These are phyloP conservation scores for Entonaema liquescens DNA, from an alignment of 495 filamentous ascomycete species.

Conservation along the genomic window DNA sequence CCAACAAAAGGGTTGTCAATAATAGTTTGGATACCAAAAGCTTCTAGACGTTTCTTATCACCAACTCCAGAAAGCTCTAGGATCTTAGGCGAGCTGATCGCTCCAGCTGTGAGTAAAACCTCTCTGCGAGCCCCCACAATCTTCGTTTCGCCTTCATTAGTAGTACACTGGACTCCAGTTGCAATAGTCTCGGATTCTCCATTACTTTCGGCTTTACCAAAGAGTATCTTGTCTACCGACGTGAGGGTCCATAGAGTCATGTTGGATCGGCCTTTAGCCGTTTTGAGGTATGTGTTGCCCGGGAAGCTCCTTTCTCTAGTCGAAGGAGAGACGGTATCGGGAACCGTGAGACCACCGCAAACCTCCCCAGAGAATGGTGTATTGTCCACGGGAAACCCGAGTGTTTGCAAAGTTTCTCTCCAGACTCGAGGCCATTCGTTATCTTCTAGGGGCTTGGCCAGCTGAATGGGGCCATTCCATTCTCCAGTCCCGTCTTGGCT, in stretches of 20 bases:
- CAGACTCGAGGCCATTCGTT: slow-evolving; percentile 33
- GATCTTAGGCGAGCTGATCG: slow-evolving; percentile 61
- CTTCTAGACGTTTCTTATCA: slow-evolving; percentile 51
- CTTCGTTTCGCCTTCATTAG: slow-evolving; percentile 52
- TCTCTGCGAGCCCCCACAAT: slow-evolving; percentile 59
- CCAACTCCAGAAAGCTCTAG: slow-evolving; percentile 68
- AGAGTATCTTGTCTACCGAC: slow-evolving; percentile 51
- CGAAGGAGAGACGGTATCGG: slow-evolving; percentile 45
- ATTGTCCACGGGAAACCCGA: slow-evolving; percentile 29
- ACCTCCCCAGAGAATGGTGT: slow-evolving; percentile 39
- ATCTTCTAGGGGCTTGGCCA: slow-evolving; percentile 22
- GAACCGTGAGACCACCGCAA: slow-evolving; percentile 46
- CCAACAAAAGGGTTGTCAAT: slow-evolving; percentile 58
- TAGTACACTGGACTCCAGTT: slow-evolving; percentile 56
- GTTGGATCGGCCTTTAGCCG: slow-evolving; percentile 46
- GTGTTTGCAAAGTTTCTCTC: slow-evolving; percentile 37
- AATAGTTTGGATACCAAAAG: slow-evolving; percentile 56
- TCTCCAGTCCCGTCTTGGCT: too few species aligned
- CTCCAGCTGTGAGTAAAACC: slow-evolving; percentile 60
- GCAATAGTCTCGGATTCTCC: too few species aligned
- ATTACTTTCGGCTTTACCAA: slow-evolving; percentile 41
- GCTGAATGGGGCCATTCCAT: slow-evolving; percentile 28
- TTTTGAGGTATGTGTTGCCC: slow-evolving; percentile 41
- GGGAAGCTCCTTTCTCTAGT: slow-evolving; percentile 45
- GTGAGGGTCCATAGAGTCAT: slow-evolving; percentile 49